These are phyloP conservation scores for Elongisporangium senticosum DNA, from an alignment of 352 stramenopile species.

Conservation along the genomic window DNA sequence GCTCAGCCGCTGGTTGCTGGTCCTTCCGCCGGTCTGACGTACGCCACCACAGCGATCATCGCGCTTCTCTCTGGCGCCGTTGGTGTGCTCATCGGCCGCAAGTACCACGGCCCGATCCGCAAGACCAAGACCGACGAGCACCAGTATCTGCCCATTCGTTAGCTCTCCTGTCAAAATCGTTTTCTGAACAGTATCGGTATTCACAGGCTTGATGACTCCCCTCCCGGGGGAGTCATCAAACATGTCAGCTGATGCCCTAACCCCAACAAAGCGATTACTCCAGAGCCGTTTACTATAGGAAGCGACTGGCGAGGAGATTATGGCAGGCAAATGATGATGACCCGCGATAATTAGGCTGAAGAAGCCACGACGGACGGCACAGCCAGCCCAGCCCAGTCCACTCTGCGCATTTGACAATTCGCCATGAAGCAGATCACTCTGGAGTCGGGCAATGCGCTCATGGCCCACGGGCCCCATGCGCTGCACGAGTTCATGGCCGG, in stretches of 20 bases:
- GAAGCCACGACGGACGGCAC: background rate
- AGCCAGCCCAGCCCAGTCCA: background rate
- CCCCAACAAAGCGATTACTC: background rate
- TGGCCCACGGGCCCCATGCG: constrained; percentile 12
- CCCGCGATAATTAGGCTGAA: background rate
- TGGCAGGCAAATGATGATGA: background rate
- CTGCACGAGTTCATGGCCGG: constrained; percentile 12
- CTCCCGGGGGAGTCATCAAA: background rate
- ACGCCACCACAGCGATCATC: constrained; percentile 43
- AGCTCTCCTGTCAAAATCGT: background rate
- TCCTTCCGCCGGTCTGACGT: constrained; percentile 28
- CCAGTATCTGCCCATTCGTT: constrained; percentile 3
- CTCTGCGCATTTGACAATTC: background rate
- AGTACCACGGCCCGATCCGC: constrained; percentile 36
- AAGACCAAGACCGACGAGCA: constrained; percentile 44
- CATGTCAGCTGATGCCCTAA: background rate
- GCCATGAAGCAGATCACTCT: background rate
- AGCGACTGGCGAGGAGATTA: background rate
- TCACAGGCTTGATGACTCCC: background rate
- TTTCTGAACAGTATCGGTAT: background rate
- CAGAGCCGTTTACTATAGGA: background rate
- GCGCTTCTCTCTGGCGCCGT: constrained; percentile 35
- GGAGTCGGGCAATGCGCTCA: constrained; percentile 5
- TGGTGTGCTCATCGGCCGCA: constrained; percentile 51
- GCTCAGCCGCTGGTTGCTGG: constrained; percentile 8